Base-by-base conservation (phyloP, 495 filamentous ascomycete species). In the Daldinia grandis region DNA sequence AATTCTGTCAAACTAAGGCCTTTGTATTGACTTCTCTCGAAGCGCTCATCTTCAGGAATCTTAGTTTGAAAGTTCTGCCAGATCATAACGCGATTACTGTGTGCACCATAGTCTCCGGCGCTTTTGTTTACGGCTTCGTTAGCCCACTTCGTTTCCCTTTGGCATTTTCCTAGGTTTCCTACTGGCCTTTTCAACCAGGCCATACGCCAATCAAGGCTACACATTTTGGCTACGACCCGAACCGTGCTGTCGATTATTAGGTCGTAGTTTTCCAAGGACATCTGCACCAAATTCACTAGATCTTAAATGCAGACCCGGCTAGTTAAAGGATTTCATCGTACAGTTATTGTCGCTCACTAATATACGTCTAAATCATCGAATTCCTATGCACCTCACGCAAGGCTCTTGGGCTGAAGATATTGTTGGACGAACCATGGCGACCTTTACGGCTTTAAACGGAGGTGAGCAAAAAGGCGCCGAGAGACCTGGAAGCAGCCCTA, bases 361-460 rank as follows among this genome's bases (percentile, higher is more conserved):
- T 55, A 57, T 42, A 50, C 30, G 33, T 51, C 44, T 28, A 30
- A 25, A 61, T n/a, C 54, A 56, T 61, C 51, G 61, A 63, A 54
- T 38, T 71, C 71, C 70, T 65, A 76, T 74, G 74, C 74, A 71
- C 72, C 68, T 71, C 49, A 64, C 62, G 58, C 62, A 61, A 65
- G 63, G 31, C 60, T 72, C 65, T 21, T 75, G 72, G 72, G 66
- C 60, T 47, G 71, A 77, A 73, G 70, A 72, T 53, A 74, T 74
- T 68, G 65, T 73, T 74, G 73, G 73, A 76, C 73, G 76, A 76
- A 78, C 73, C 57, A 84, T 84, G 82, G 71, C 82, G 31, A 78
- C 74, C 21, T 84, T 85, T 40, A 84, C 79, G 17, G 83, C 83
- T 50, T 76, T 84, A 28, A 85, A 85, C 66, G 83, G 82, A 63